These are phyloP conservation scores for Syzygium aromaticum DNA, from an alignment of 345 rosid genomes.

Conservation along the genomic window DNA sequence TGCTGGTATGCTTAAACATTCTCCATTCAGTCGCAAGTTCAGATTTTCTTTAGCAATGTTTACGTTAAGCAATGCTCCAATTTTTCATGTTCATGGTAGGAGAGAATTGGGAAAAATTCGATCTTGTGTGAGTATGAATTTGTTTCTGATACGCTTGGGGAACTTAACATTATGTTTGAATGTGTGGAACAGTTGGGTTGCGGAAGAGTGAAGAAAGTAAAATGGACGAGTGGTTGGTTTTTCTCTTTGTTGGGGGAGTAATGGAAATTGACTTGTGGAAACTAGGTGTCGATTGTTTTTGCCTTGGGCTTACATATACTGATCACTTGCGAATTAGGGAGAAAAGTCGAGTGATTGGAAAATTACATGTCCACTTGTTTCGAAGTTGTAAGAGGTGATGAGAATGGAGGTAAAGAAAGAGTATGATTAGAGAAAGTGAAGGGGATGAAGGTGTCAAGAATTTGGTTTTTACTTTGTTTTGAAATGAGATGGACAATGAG, in stretches of 20 bases:
- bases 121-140: neutral
- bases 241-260: neutral
- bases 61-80: neutral
- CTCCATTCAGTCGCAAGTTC: neutral
- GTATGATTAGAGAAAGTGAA: neutral
- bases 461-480: neutral
- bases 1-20: conserved; percentile 40
- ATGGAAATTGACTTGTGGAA: neutral
- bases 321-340: neutral
- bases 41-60: neutral
- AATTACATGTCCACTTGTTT: neutral
- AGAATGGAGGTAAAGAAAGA: neutral
- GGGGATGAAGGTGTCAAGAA: neutral
- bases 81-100: neutral
- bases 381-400: neutral
- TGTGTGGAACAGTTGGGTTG: neutral
- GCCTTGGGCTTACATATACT: neutral
- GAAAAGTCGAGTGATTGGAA: neutral
- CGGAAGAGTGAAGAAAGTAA: neutral
- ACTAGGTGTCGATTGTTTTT: neutral
- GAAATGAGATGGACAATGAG: neutral
- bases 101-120: neutral
- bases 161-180: neutral
- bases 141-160: neutral
- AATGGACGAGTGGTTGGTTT: neutral